These are phyloP conservation scores for Peronosclerospora sorghi DNA, from an alignment of 352 stramenopile genomes.

Conservation along the genomic window DNA sequence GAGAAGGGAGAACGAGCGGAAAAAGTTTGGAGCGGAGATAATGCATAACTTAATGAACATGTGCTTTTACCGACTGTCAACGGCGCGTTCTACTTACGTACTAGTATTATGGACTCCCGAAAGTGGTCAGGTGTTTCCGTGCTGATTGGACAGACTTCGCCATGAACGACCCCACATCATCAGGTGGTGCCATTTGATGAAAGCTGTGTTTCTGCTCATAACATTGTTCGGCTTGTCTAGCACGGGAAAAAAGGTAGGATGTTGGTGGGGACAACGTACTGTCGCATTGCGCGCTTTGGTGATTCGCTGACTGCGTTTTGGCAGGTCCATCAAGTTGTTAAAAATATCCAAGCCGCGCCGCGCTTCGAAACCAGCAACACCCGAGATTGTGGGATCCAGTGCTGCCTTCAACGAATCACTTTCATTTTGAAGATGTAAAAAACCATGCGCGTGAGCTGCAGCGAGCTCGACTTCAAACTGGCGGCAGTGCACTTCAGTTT, in stretches of 20 bases:
- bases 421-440: conserved; percentile 38
- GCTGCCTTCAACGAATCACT: conserved; percentile 25
- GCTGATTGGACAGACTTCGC: conserved; percentile 49
- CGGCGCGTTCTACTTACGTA: too few relatives aligned
- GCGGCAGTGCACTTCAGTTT: conserved; percentile 35
- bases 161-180: conserved; percentile 32
- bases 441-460: conserved; percentile 23
- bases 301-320: conserved; percentile 32
- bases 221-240: conserved; percentile 2
- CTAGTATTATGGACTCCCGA: too few relatives aligned
- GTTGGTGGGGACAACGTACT: conserved; percentile 7
- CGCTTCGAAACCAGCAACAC: conserved; percentile 17
- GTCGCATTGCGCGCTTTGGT: conserved; percentile 8
- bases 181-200: conserved; percentile 12
- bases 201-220: conserved; percentile 7
- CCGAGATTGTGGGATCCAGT: conserved; percentile 14
- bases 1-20: too few relatives aligned
- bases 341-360: conserved; percentile 27
- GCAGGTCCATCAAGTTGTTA: conserved; percentile 49
- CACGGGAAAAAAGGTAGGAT: conserved; percentile 11
- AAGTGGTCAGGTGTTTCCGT: conserved; percentile 34
- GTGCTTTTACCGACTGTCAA: too few relatives aligned
- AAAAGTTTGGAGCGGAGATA: too few relatives aligned
- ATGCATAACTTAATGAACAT: too few relatives aligned
- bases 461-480: conserved; percentile 43